Conservation (phyloP, 495 filamentous ascomycete species). For the Staphylotrichum tortipilum region DNA sequence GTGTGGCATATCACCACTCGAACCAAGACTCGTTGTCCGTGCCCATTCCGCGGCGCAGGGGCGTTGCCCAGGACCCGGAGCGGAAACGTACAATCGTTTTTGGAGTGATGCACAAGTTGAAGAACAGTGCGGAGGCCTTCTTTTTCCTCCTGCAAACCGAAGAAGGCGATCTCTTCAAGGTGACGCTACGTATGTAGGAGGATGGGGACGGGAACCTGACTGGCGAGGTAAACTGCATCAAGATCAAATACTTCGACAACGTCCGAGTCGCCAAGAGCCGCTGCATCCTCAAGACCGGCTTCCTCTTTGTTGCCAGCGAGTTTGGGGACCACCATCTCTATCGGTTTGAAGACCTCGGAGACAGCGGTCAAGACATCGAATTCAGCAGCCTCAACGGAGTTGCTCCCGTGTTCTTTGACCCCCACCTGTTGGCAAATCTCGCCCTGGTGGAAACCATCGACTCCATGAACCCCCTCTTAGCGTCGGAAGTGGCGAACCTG, state of each 20-base stretch:
- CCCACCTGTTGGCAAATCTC: slow-evolving; percentile 68
- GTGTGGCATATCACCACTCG: slow-evolving; percentile 88
- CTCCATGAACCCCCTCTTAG: slow-evolving; percentile 81
- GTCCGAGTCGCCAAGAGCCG: slow-evolving; percentile 78
- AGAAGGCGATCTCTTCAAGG: slow-evolving; percentile 93
- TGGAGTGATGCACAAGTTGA: slow-evolving; percentile 93
- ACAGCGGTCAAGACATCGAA: slow-evolving; percentile 80
- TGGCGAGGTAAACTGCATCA: slow-evolving; percentile 69
- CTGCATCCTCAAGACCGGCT: slow-evolving; percentile 89
- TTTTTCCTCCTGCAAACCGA: slow-evolving; percentile 94
- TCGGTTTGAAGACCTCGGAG: slow-evolving; percentile 91
- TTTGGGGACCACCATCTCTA: slow-evolving; percentile 91
- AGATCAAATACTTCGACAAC: slow-evolving; percentile 97
- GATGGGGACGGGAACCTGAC: slow-evolving; percentile 69
- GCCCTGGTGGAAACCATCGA: slow-evolving; percentile 77
- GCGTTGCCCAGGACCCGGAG: slow-evolving; percentile 82
- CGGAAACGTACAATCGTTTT: slow-evolving; percentile 76
- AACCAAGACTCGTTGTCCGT: slow-evolving; percentile 84
- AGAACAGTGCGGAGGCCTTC: slow-evolving; percentile 67
- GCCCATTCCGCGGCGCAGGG: slow-evolving; percentile 74
- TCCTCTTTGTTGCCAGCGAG: slow-evolving; percentile 87
- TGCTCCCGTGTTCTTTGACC: slow-evolving; percentile 76
- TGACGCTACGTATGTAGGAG: slow-evolving; percentile 82
- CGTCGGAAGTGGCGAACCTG: slow-evolving; percentile 80
- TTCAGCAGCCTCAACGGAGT: slow-evolving; percentile 69